phyloP scores from a whole-genome alignment of 352 stramenopile species.

The Pythium grandisporangium region DNA sequence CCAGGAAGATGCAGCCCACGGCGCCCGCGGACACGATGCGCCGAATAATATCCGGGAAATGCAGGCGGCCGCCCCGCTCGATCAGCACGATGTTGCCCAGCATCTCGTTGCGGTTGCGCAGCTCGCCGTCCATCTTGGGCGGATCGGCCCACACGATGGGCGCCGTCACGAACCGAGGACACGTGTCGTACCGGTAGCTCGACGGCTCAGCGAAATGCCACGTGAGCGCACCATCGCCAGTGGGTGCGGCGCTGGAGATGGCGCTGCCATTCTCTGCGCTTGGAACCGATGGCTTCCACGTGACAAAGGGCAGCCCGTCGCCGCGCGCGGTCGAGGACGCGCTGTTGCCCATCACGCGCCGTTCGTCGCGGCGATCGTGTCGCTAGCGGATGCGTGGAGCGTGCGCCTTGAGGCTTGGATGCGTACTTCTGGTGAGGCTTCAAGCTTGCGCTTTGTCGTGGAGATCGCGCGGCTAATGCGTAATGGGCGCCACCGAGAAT shows the following conservation, averaged over 20 bases:
- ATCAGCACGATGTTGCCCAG: slow-evolving; percentile 65
- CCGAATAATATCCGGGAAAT: slow-evolving; percentile 81
- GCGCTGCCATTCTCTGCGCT: not conserved
- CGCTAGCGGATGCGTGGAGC: not conserved
- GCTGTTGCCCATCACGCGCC: slow-evolving; percentile 18
- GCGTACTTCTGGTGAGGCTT: too few relatives aligned
- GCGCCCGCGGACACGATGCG: slow-evolving; percentile 54
- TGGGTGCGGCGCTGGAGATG: too few relatives aligned
- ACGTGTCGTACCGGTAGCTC: slow-evolving; percentile 73
- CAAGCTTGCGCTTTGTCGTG: too few relatives aligned
- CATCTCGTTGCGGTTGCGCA: slow-evolving; percentile 47
- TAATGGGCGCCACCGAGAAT: too few relatives aligned
- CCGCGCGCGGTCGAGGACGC: slow-evolving; percentile 8
- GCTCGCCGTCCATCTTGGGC: slow-evolving; percentile 53
- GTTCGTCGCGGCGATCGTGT: too few relatives aligned
- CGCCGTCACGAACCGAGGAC: slow-evolving; percentile 32
- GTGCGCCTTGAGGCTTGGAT: too few relatives aligned
- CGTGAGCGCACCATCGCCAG: too few relatives aligned
- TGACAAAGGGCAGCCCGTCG: slow-evolving; percentile 65
- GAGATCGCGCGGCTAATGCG: too few relatives aligned
- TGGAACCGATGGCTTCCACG: slow-evolving; percentile 19
- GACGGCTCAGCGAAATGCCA: slow-evolving; percentile 81
- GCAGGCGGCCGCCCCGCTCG: slow-evolving; percentile 64
- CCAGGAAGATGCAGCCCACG: slow-evolving; percentile 70
- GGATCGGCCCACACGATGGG: slow-evolving; percentile 54